These are phyloP conservation scores for Epithele typhae DNA, from an alignment of 768 basidiomycete genomes.

Conservation along the genomic window DNA sequence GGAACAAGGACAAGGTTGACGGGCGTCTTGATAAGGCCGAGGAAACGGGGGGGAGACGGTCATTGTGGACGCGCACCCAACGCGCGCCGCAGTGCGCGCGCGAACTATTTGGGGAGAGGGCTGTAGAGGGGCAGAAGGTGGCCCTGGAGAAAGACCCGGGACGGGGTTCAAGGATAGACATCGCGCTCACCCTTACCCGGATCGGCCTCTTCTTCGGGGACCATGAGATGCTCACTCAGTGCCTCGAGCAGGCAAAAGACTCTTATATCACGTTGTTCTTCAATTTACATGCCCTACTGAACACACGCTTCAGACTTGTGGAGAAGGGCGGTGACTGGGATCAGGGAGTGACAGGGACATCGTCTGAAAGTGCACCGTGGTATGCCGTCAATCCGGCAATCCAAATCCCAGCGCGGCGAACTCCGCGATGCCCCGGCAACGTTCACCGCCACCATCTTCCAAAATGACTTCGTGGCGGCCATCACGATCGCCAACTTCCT, in stretches of 20 bases:
- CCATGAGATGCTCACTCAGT: conserved; percentile 59
- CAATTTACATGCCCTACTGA: neutral
- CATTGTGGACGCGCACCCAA: conserved; percentile 83
- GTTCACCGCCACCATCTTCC: conserved; percentile 85
- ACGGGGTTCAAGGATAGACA: conserved; percentile 89
- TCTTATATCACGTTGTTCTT: conserved; percentile 41
- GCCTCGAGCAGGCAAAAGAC: conserved; percentile 80
- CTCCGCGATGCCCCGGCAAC: conserved; percentile 90
- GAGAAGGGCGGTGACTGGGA: conserved; percentile 99
- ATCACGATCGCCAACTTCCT: conserved; percentile 79
- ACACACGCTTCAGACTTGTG: conserved; percentile 57
- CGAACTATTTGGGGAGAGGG: conserved; percentile 85
- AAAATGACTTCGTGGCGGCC: conserved; percentile 86
- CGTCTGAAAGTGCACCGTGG: conserved; percentile 94
- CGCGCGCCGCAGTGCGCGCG: too few relatives aligned
- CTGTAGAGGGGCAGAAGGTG: conserved; percentile 73
- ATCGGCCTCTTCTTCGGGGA: conserved; percentile 91
- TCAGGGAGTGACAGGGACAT: conserved; percentile 89
- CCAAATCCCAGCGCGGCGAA: conserved; percentile 80
- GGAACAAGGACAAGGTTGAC: conserved; percentile 71
- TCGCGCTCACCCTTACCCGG: conserved; percentile 81
- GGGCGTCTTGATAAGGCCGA: conserved; percentile 79
- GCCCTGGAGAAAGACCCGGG: conserved; percentile 92
- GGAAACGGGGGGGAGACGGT: conserved; percentile 89
- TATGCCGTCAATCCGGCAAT: conserved; percentile 83